Percentiles rank a stretch among this genome's conserved stretches.
Evolutionary conservation across 352 stramenopile species (phyloP).

Genomic region (Globisporangium heterothallicum): DNA sequence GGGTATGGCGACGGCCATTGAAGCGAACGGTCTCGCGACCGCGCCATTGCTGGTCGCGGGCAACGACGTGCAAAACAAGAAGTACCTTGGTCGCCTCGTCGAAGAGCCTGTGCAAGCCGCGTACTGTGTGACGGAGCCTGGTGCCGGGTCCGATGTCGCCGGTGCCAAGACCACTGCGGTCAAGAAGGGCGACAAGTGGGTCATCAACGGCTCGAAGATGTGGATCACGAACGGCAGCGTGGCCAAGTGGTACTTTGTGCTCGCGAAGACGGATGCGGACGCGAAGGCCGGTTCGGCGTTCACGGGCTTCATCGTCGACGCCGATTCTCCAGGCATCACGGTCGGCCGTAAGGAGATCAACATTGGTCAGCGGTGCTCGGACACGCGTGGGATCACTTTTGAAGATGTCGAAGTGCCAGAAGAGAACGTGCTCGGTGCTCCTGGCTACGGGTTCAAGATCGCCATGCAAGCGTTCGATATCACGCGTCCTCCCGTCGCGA

Average conservation of each 20-base stretch:
- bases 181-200: constrained; percentile 92
- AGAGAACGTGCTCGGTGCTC: constrained; percentile 83
- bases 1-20: constrained; percentile 88
- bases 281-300: constrained; percentile 78
- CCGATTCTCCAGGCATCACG: constrained; percentile 79
- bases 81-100: constrained; percentile 82
- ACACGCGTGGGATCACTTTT: constrained; percentile 88
- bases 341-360: constrained; percentile 90
- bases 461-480: constrained; percentile 92
- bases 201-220: constrained; percentile 92
- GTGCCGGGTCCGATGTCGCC: constrained; percentile 85
- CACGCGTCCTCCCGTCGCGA: constrained; percentile 83
- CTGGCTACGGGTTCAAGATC: constrained; percentile 90
- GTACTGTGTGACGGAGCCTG: constrained; percentile 90
- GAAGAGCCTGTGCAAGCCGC: constrained; percentile 79
- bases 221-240: constrained; percentile 93
- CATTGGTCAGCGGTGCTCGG: constrained; percentile 87
- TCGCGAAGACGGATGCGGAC: constrained; percentile 84
- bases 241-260: constrained; percentile 89
- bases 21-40: constrained; percentile 81
- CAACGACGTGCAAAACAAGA: constrained; percentile 76
- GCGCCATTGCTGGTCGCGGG: constrained; percentile 82
- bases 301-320: constrained; percentile 88
- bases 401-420: constrained; percentile 87
- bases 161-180: constrained; percentile 87